Evolutionary conservation across 2,329 filamentous ascomycete genomes (phyloP), one percentile per base, ranked within the genome.

Genomic region (Knoxdaviesia proteae): DNA sequence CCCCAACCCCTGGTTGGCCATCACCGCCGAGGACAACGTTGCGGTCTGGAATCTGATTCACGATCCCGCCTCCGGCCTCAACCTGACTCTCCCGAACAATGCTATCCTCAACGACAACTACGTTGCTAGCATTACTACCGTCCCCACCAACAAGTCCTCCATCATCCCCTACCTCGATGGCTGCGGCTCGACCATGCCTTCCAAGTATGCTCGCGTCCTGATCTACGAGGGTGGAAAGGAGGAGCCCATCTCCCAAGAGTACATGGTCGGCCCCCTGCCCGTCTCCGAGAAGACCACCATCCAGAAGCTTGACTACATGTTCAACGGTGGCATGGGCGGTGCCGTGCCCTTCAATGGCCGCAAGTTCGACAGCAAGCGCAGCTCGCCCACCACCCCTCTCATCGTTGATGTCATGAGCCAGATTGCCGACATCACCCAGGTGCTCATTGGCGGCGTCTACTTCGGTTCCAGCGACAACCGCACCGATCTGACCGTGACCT

Each of bases 261-360:
- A 62, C 47, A 63, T 65, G 56, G 58, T 69, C 32, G 65, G 66
- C 0, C 65, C 67, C 2, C 55, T 69, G 4, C 67, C 66, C 2
- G 54, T 67, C 4, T 53, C 51, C 6, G 42, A 49, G 20, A 47
- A 56, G 11, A 64, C 62, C 5, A 58, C 48, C 10, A 51, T 62
- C 31, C 48, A 58, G 42, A 57, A 58, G 38, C 52, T 65, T 7
- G 58, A 61, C 41, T 65, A 63, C 49, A 52, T 57, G 11, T 63
- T 60, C 53, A 65, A 63, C 50, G 62, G 62, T 5, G 60, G 60
- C 3, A 56, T 51, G 6, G 57, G 58, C 4, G 56, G 58, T 20
- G 50, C 52, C 4, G 51, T 62, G 4, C 20, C 20, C 20, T 20
- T 20, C 20, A 20, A 20, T 3, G 20, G 20, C 20, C 52, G 58